These are phyloP conservation scores for Pharus latifolius DNA, from an alignment of 176 grass and related monocot genomes.

Conservation along the genomic window DNA sequence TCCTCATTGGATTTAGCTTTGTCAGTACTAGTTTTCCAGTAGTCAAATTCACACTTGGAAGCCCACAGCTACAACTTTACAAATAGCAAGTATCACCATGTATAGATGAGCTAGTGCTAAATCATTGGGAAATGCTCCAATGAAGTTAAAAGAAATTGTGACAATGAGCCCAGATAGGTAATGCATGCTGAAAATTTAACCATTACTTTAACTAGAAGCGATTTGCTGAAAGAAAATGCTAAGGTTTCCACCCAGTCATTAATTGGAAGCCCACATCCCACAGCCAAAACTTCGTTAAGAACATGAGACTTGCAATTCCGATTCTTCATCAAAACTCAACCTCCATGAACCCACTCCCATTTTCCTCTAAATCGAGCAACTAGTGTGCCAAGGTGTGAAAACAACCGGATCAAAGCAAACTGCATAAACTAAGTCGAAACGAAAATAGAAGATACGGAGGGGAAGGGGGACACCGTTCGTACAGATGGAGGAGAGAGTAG, in stretches of 20 bases:
- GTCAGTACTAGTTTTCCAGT: slow-evolving; percentile 9
- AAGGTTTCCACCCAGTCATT: background rate
- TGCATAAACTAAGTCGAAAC: background rate
- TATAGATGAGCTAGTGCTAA: too few species aligned
- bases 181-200: background rate
- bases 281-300: background rate
- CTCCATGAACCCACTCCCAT: background rate
- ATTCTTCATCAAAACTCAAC: background rate
- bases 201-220: background rate
- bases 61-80: slow-evolving; percentile 6
- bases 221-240: background rate
- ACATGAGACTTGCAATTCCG: background rate
- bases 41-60: slow-evolving; percentile 11
- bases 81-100: background rate
- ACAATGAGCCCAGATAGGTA: background rate
- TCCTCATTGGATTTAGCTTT: slow-evolving; percentile 26
- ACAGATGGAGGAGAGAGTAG: slow-evolving; percentile 20
- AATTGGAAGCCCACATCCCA: background rate
- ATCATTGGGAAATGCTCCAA: background rate
- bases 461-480: background rate
- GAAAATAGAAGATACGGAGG: slow-evolving; percentile 1
- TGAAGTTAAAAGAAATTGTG: background rate
- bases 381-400: background rate
- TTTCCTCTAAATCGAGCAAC: background rate
- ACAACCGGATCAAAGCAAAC: slow-evolving; percentile 10